phyloP scores from a whole-genome alignment of 2,329 filamentous ascomycete genomes.

The Lanzia echinophila region DNA sequence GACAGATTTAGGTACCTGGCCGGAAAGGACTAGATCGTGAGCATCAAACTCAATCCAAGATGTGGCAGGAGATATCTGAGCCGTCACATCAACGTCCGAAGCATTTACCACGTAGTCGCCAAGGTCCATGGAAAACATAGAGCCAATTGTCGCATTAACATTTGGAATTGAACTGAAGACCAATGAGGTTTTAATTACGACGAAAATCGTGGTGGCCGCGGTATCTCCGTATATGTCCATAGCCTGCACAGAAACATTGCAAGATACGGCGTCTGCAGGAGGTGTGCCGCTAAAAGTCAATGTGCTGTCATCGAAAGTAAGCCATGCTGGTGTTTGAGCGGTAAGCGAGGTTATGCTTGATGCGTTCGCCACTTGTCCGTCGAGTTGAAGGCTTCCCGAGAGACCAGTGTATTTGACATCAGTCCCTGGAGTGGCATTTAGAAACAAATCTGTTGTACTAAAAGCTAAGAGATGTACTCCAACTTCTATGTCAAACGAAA shows the following conservation, averaged over 20 bases:
- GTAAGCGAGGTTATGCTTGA: constrained; percentile 46
- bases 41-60: constrained; percentile 26
- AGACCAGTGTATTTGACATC: constrained; percentile 48
- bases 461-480: constrained; percentile 64
- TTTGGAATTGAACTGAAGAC: constrained; percentile 18
- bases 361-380: constrained; percentile 44
- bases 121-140: constrained; percentile 22
- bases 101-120: constrained; percentile 19
- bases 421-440: constrained; percentile 51
- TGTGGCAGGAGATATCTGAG: constrained; percentile 14
- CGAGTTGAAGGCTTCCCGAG: constrained; percentile 46
- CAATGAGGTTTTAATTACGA: constrained; percentile 21
- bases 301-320: constrained; percentile 55
- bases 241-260: constrained; percentile 56
- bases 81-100: constrained; percentile 19
- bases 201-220: constrained; percentile 48
- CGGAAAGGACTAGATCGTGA: constrained; percentile 19
- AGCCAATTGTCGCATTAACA: constrained; percentile 24
- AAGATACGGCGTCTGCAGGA: constrained; percentile 48
- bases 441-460: constrained; percentile 45
- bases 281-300: constrained; percentile 60
- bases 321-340: constrained; percentile 58
- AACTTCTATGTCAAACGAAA: constrained; percentile 66
- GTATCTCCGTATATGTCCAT: constrained; percentile 53
- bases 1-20: constrained; percentile 18